Base-by-base conservation (phyloP, 2,329 filamentous ascomycete species). In the Fusarium secorum region DNA sequence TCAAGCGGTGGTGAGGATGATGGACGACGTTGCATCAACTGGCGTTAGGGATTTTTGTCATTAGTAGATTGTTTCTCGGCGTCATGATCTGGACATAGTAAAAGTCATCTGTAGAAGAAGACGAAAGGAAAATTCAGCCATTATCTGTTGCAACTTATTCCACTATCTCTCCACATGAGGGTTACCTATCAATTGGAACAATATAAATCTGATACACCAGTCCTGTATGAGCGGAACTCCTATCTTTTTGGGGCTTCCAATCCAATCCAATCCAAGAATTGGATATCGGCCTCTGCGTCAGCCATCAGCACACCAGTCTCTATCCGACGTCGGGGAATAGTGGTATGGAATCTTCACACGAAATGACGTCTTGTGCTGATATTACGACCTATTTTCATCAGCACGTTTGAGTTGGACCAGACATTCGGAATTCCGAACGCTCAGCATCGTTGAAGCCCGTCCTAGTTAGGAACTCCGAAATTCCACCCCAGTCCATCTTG, bases 1-100 rank as follows among this genome's bases (percentile, higher is more conserved):
- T 89, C 83, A 94, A 85, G 77, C 74, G 78, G 44, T 81, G 79
- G 78, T 81, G 75, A 75, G 38, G 52, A 49, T 45, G n/a, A 58
- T 39, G 41, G 38, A 60, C 39, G 46, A 26, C 44, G 48, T 64
- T 71, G 66, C 69, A 76, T 78, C 65, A 64, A 58, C 58, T 36
- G 78, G 77, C 75, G 77, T 81, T 78, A 38, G 52, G 62, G 71
- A 66, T 60, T 60, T 45, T 51, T 55, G 52, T 44, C 48, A 60
- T 59, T 55, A 57, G 64, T 53, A 73, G 44, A 67, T 22, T 70
- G 38, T 60, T 68, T 55, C 24, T 41, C 58, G 73, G 76, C 72
- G 73, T 71, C 68, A 45, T 65, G 13, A 41, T 42, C 35, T 36
- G 60, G 58, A 60, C 51, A 49, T 64, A 60, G 28, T 46, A 65